phyloP scores from a whole-genome alignment of 75 land plant species.

The Cunninghamia lanceolata region DNA sequence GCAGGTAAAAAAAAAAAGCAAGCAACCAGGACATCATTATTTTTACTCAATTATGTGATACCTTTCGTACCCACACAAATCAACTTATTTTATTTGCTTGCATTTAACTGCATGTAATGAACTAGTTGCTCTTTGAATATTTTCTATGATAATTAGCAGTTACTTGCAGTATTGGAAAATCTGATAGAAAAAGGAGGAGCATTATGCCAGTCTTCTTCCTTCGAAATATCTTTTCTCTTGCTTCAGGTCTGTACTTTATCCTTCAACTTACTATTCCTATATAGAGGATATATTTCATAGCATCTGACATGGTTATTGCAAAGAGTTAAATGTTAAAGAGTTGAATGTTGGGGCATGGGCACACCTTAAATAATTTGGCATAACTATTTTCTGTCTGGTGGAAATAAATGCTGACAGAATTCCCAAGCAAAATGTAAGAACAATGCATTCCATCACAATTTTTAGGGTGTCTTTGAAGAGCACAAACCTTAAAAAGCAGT shows the following conservation, averaged over 20 bases:
- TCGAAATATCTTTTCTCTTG: not conserved
- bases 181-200: constrained; percentile 23
- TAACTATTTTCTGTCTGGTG: not conserved
- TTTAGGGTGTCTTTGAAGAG: not conserved
- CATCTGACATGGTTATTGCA: not conserved
- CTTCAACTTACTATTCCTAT: not conserved
- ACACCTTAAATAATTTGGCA: not conserved
- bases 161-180: constrained; percentile 15
- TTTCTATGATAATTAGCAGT: not conserved
- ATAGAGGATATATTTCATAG: not conserved
- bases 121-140: not conserved
- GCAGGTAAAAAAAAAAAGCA: not conserved
- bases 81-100: not conserved
- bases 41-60: too few species aligned
- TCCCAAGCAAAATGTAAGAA: not conserved
- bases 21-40: not conserved
- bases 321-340: not conserved
- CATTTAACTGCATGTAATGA: not conserved
- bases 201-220: constrained; percentile 11
- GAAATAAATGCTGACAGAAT: too few species aligned
- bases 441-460: not conserved
- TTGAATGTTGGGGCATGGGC: not conserved
- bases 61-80: not conserved
- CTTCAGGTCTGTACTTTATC: constrained; percentile 14
- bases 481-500: not conserved